Base-by-base conservation (phyloP, 2,329 filamentous ascomycete genomes). In the Nemania abortiva region DNA sequence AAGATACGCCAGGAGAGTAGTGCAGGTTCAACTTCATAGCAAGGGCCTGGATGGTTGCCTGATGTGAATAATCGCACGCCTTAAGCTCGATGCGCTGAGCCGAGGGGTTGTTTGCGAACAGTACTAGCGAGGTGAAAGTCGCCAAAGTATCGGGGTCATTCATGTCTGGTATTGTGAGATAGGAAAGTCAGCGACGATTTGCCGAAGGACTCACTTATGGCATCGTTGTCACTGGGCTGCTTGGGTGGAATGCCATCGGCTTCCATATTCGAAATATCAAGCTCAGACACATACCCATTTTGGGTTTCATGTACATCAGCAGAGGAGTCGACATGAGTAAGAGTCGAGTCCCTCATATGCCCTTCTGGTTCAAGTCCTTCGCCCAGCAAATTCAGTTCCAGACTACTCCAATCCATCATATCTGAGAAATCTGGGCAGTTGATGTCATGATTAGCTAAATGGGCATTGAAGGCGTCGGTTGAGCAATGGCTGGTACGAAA, bases 231-330 rank as follows among this genome's bases (percentile, higher is more conserved):
- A 11, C 18, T 31, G 7, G 39, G 13, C 37, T 42, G 24, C 1
- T 31, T 31, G 18, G 22, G 22, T 18, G 39, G 15, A 58, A 6
- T 47, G 18, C 39, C 39, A 34, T 58, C 39, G 6, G 39, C 39
- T 39, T 58, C 56, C 24, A 31, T 10, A 11, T 47, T 58, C 56
- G 56, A 58, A 15, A 58, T 34, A 31, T 58, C 56, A 31, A 58
- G 56, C 24, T 58, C 56, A 47, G 56, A 58, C 24, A 31, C 39
- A 47, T 58, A 58, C 1, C 56, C 56, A 47, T 31, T 47, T 20
- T 58, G 56, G 18, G 39, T 47, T 47, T 58, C 56, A 58, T 47
- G 39, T 47, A 58, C 22, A 47, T 58, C 18, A 31, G 24, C 39
- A 31, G 56, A 47, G 4, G 39, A 18, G 31, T 47, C 20, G 24